phyloP scores from a whole-genome alignment of 768 basidiomycete genomes.

The Vararia minispora region DNA sequence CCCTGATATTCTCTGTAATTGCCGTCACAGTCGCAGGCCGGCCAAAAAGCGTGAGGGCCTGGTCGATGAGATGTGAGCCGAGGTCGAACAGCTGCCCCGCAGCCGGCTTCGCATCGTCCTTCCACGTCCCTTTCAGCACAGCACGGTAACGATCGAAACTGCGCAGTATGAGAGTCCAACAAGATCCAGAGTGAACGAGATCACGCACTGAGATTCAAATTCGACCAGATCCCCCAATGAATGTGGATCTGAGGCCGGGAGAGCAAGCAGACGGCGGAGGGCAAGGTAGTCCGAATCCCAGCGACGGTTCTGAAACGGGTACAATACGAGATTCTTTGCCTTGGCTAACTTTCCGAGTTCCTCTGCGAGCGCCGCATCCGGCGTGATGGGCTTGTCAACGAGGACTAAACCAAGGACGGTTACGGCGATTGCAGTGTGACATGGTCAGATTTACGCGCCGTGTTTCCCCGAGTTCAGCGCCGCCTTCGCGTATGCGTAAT shows the following conservation, averaged over 20 bases:
- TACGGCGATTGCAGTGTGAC: not conserved
- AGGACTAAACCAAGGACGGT: constrained; percentile 34
- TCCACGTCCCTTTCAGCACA: constrained; percentile 64
- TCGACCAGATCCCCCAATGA: constrained; percentile 55
- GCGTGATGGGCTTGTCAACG: constrained; percentile 70
- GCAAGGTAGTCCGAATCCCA: constrained; percentile 75
- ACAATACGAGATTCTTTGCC: constrained; percentile 50
- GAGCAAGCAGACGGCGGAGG: constrained; percentile 43
- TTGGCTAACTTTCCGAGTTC: constrained; percentile 52
- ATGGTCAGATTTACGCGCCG: constrained; percentile 28
- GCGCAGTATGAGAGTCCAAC: not conserved
- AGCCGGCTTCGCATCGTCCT: constrained; percentile 52
- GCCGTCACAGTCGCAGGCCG: constrained; percentile 58
- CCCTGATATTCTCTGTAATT: constrained; percentile 57
- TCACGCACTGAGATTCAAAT: constrained; percentile 62
- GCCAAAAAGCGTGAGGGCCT: constrained; percentile 66
- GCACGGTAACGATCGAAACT: constrained; percentile 72
- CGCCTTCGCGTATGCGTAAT: constrained; percentile 56
- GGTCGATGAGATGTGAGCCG: constrained; percentile 74
- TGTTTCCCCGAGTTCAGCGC: constrained; percentile 63
- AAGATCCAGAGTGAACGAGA: not conserved
- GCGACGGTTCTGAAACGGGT: constrained; percentile 64
- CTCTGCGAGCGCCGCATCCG: constrained; percentile 44
- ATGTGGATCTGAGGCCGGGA: constrained; percentile 38
- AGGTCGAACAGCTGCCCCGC: constrained; percentile 68